Percentiles rank a stretch among this genome's conserved stretches.
Evolutionary conservation across 148 eudicot species (phyloP).

Genomic region (Vaccinium macrocarpon): DNA sequence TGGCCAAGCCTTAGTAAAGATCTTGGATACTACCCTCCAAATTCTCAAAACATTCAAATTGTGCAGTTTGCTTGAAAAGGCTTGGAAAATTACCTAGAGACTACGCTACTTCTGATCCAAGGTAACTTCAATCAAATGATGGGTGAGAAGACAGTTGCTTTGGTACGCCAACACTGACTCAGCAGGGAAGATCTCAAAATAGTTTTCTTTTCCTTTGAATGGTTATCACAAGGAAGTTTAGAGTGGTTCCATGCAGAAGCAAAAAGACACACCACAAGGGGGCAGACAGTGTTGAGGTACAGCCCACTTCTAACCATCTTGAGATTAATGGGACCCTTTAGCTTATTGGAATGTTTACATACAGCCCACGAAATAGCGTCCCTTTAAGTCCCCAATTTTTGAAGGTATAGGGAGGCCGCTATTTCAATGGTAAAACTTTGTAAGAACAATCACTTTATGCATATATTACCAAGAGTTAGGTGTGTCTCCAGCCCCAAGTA

Average conservation of each 20-base stretch:
- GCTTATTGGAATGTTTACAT: neutral
- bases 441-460: too few species aligned
- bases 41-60: neutral
- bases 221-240: neutral
- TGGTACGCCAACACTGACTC: neutral
- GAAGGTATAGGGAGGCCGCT: too few species aligned
- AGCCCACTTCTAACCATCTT: too few species aligned
- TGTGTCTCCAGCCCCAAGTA: neutral
- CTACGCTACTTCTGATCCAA: neutral
- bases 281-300: too few species aligned
- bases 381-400: too few species aligned
- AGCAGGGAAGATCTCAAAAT: neutral
- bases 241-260: neutral
- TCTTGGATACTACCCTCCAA: neutral
- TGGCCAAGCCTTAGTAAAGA: neutral
- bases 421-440: too few species aligned
- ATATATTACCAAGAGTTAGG: neutral
- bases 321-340: neutral
- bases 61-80: neutral
- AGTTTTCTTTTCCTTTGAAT: neutral
- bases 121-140: neutral
- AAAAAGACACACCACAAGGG: neutral
- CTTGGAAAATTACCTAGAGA: neutral
- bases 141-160: neutral
- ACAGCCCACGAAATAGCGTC: too few species aligned